These are phyloP conservation scores for Eruca vesicaria DNA, from an alignment of 441 rosid genomes.

Conservation along the genomic window DNA sequence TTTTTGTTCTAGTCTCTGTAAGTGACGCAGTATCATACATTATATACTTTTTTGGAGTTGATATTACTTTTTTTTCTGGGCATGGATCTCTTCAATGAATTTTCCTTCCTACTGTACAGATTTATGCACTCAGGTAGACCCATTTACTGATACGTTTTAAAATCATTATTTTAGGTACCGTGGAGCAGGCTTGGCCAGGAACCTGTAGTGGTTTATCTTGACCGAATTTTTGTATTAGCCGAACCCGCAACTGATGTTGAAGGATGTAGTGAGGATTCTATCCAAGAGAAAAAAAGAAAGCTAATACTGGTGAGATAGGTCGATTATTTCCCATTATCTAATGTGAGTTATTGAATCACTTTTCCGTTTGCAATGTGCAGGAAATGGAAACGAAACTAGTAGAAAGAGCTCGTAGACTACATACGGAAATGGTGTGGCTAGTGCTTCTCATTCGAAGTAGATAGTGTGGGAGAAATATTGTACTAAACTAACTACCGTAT, in stretches of 20 bases:
- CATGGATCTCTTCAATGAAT: background rate
- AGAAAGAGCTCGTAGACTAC: constrained; percentile 66
- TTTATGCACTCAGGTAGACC: constrained; percentile 15
- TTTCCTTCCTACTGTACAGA: background rate
- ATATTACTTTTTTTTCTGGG: background rate
- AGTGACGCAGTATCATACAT: background rate
- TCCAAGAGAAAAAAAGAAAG: constrained; percentile 88
- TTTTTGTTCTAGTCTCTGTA: constrained; percentile 1
- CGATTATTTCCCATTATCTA: constrained; percentile 25
- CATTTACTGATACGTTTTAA: constrained; percentile 11
- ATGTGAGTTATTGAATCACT: constrained; percentile 19
- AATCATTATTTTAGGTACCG: constrained; percentile 69
- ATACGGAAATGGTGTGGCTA: constrained; percentile 84
- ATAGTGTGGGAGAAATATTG: constrained; percentile 12
- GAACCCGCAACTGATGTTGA: constrained; percentile 91
- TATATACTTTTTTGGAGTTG: background rate
- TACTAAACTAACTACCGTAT: constrained; percentile 30
- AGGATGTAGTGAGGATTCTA: constrained; percentile 80
- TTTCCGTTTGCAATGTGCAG: constrained; percentile 44
- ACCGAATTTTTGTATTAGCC: constrained; percentile 84
- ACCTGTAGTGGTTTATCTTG: constrained; percentile 88
- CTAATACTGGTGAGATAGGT: constrained; percentile 75
- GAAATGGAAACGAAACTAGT: constrained; percentile 91
- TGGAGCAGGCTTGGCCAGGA: constrained; percentile 99
- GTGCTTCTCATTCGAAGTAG: constrained; percentile 26